Conservation (phyloP, 352 stramenopile genomes). For the Phytophthora tentaculata region DNA sequence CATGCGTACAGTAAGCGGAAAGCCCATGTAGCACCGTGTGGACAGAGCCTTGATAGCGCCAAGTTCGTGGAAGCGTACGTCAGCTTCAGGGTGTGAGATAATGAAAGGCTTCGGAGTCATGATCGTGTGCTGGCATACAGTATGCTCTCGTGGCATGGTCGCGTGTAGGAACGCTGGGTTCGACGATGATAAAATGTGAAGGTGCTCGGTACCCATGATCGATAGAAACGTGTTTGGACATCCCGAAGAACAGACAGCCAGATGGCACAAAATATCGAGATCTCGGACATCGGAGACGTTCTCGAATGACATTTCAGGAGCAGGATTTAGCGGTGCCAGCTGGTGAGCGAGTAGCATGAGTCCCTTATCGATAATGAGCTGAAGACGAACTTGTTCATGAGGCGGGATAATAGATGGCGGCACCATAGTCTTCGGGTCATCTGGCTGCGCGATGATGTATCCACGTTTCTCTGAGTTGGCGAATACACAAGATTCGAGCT, state of each 20-base stretch:
- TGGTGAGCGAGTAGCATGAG: constrained; percentile 18
- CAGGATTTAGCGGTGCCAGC: constrained; percentile 20
- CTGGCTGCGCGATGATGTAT: constrained; percentile 37
- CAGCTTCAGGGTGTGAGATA: constrained; percentile 32
- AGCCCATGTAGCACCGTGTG: constrained; percentile 21
- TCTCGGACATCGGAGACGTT: constrained; percentile 12
- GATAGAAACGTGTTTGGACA: constrained; percentile 30
- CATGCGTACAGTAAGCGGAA: constrained; percentile 22
- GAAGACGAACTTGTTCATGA: constrained; percentile 49
- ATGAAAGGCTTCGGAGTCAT: constrained; percentile 37
- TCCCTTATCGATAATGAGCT: constrained; percentile 13
- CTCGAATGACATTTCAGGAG: constrained; percentile 8
- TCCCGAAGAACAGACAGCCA: constrained; percentile 27
- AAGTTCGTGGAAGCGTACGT: constrained; percentile 37
- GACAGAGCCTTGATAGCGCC: constrained; percentile 7
- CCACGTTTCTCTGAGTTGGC: constrained; percentile 34
- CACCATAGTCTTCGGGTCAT: constrained; percentile 21
- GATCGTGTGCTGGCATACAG: constrained; percentile 32
- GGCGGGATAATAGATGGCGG: constrained; percentile 33
- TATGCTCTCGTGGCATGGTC: constrained; percentile 30
- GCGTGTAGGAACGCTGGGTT: constrained; percentile 17
- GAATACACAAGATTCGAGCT: constrained; percentile 26
- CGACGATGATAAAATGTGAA: constrained; percentile 33
- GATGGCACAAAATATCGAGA: constrained; percentile 28
- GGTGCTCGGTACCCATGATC: constrained; percentile 23